These are phyloP conservation scores for Mucor sp. DNA, from an alignment of 371 early-diverging fungal species.

Conservation along the genomic window DNA sequence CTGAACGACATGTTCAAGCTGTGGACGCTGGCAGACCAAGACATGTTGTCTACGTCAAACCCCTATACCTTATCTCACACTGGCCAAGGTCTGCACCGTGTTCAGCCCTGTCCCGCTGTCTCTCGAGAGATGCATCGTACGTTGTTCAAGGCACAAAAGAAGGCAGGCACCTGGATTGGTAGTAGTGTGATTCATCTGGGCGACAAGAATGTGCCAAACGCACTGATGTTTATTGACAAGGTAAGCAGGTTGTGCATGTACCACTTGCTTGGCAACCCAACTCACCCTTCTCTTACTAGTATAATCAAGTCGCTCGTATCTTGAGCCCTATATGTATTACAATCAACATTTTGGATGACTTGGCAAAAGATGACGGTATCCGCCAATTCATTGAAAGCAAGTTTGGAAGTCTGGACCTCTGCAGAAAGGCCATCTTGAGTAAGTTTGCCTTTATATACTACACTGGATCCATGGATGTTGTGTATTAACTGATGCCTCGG, in stretches of 20 bases:
- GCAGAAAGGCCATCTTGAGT: conserved; percentile 72
- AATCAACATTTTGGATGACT: conserved; percentile 71
- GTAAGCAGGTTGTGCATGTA: conserved; percentile 21
- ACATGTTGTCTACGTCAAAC: conserved; percentile 73
- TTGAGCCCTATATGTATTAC: conserved; percentile 83
- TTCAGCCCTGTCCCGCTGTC: conserved; percentile 82
- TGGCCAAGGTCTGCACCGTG: conserved; percentile 94
- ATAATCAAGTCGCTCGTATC: conserved; percentile 94
- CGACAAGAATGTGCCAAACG: conserved; percentile 91
- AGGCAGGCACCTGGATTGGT: conserved; percentile 92
- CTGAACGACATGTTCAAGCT: conserved; percentile 96
- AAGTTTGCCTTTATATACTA: no score
- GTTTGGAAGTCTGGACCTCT: conserved; percentile 67
- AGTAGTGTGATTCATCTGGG: conserved; percentile 95
- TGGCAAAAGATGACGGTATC: conserved; percentile 61
- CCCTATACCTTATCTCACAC: conserved; percentile 91
- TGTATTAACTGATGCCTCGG: background rate
- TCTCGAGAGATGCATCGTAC: conserved; percentile 89
- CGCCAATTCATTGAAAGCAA: conserved; percentile 64
- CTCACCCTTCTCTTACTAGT: conserved; percentile 38
- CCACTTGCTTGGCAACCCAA: no score
- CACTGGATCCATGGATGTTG: no score
- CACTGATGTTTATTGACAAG: conserved; percentile 96
- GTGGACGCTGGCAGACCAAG: conserved; percentile 90
- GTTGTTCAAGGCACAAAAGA: conserved; percentile 83